Evolutionary conservation across 768 basidiomycete genomes (phyloP).

Genomic region (Mycena kentingensis): DNA sequence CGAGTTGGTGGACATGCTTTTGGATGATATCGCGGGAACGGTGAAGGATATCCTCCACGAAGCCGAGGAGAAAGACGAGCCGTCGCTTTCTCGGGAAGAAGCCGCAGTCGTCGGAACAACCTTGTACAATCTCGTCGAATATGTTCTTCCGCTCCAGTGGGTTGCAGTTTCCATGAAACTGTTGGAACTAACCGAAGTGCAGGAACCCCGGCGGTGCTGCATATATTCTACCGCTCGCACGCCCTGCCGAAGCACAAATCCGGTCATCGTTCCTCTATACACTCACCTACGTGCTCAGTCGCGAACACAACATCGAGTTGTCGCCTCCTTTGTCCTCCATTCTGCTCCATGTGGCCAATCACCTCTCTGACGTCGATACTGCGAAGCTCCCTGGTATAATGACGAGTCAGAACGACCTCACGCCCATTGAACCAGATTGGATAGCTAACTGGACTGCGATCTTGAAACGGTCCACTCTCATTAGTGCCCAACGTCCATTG

Average conservation of each 20-base stretch:
- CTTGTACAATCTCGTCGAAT: conserved; percentile 57
- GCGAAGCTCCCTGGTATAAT: conserved; percentile 62
- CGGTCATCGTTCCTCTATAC: conserved; percentile 64
- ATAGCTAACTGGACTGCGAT: conserved; percentile 64
- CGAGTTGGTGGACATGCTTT: conserved; percentile 52
- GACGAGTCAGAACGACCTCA: conserved; percentile 66
- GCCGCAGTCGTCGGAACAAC: conserved; percentile 64
- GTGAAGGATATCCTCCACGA: conserved; percentile 75
- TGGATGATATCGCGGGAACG: conserved; percentile 71
- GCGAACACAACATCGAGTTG: conserved; percentile 59
- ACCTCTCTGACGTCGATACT: conserved; percentile 70
- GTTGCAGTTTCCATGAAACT: conserved; percentile 28
- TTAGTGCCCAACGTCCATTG: conserved; percentile 45
- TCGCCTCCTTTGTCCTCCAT: conserved; percentile 64
- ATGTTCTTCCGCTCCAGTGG: conserved; percentile 60
- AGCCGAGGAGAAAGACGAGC: conserved; percentile 61
- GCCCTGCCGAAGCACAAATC: conserved; percentile 58
- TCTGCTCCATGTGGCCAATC: conserved; percentile 65
- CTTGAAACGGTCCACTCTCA: conserved; percentile 49
- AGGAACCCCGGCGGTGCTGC: conserved; percentile 48
- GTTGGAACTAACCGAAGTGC: conserved; percentile 6
- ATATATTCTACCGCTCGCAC: conserved; percentile 53
- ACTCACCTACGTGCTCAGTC: conserved; percentile 62
- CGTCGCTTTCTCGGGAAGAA: conserved; percentile 65
- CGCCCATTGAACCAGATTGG: conserved; percentile 74